A percentile compares a stretch with the other conserved stretches of the same genome.
Evolutionary conservation across 768 basidiomycete species (phyloP).

Genomic region (Boletus tomentosulus): DNA sequence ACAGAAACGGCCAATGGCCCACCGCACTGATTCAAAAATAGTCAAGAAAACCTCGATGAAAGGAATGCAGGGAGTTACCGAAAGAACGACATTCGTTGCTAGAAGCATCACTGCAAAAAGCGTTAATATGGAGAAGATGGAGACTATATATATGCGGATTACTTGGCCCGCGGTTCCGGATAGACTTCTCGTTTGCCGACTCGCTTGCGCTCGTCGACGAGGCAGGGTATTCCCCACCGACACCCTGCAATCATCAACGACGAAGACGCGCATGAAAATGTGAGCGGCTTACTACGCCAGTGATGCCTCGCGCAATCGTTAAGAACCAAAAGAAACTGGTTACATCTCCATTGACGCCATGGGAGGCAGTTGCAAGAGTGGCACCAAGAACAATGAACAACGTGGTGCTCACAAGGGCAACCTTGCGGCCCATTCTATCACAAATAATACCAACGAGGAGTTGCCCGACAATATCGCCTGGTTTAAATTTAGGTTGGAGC

Average conservation of each 20-base stretch:
- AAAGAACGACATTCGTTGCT: slow-evolving; percentile 69
- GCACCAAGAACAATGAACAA: slow-evolving; percentile 65
- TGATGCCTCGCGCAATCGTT: slow-evolving; percentile 69
- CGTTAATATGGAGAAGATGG: background rate
- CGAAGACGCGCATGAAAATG: background rate
- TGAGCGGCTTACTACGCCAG: slow-evolving; percentile 48
- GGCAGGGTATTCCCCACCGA: slow-evolving; percentile 76
- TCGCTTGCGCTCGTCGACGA: slow-evolving; percentile 66
- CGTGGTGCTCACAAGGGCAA: slow-evolving; percentile 65
- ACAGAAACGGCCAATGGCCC: slow-evolving; percentile 61
- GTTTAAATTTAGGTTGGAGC: slow-evolving; percentile 2
- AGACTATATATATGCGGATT: slow-evolving; percentile 9
- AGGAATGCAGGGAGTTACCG: slow-evolving; percentile 34
- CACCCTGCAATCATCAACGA: slow-evolving; percentile 42
- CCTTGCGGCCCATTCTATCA: slow-evolving; percentile 68
- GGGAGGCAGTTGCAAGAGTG: slow-evolving; percentile 64
- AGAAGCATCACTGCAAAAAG: slow-evolving; percentile 58
- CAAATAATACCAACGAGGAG: slow-evolving; percentile 61
- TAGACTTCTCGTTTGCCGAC: slow-evolving; percentile 66
- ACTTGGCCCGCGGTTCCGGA: slow-evolving; percentile 58
- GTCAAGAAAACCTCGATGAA: background rate
- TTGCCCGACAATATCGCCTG: slow-evolving; percentile 61
- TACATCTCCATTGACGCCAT: slow-evolving; percentile 52
- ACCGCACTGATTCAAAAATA: slow-evolving; percentile 42
- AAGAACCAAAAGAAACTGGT: slow-evolving; percentile 70